Evolutionary conservation across 2,329 filamentous ascomycete species (phyloP), one percentile per base, ranked within the genome.

Genomic region (Colletotrichum lentis): DNA sequence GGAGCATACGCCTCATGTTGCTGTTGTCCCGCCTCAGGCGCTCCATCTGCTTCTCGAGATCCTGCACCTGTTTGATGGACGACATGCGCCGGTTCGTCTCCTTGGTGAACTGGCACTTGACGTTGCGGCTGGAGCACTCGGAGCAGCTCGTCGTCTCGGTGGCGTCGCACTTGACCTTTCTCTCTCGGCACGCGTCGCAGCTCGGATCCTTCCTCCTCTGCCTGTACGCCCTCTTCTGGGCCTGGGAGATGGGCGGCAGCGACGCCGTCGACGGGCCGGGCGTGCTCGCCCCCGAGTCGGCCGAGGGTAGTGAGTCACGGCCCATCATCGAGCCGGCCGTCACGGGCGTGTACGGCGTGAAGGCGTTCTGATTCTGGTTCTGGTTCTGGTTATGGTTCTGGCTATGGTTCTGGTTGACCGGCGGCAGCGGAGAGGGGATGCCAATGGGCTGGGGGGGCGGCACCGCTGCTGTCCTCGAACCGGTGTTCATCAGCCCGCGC

Each of bases 1-100:
- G 80, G 50, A 93, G 80, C 74, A 90, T 87, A 37, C 90, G 88
- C 60, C 88, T 88, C 46, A 97, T 81, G 69, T 89, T 90, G 64
- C 83, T 85, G 74, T 97, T 94, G 77, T 97, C 92, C 66, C 93
- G 89, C 76, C 90, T 92, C 47, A 96, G 86, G 60, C 90, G 86
- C 54, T 91, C 87, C 74, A 97, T 88, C 79, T 97, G 94, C 79
- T 93, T 96, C 80, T 98, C 95, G 31, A 99, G 84, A 77, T 99
- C 96, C 80, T 98, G 96, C 14, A 98, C 92, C 83, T 97, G 96
- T 87, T 98, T 99, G 81, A 98, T 98, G 1, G 95, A 98, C 20
- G 96, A 98, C 96, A 99, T 99, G 70, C 96, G 89, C 67, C 96
- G 88, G 78, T 99, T 99, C 14, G 96, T 99, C 80, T 99, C 96